Evolutionary conservation across 2,329 filamentous ascomycete species (phyloP).

Genomic region (Penicillium sclerotiorum): DNA sequence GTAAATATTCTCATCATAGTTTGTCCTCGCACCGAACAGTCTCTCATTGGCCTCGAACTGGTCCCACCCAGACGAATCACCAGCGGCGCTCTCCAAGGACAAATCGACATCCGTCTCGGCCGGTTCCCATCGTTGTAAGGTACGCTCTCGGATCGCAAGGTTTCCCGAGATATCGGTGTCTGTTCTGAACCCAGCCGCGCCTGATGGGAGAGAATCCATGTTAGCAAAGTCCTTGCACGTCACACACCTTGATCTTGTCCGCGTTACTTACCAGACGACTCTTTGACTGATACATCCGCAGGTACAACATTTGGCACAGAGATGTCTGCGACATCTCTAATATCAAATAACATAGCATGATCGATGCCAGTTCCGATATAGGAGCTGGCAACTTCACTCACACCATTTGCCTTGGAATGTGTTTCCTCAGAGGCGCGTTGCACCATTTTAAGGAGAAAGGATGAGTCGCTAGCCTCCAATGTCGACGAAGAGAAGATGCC

Average conservation of each 20-base stretch:
- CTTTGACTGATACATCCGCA: constrained; percentile 53
- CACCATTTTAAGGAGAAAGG: constrained; percentile 68
- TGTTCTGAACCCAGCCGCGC: constrained; percentile 74
- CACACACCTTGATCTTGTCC: not conserved
- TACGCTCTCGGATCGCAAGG: constrained; percentile 69
- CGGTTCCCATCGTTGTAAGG: constrained; percentile 80
- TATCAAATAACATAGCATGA: constrained; percentile 61
- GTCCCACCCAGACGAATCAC: constrained; percentile 68
- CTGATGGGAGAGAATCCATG: constrained; percentile 45
- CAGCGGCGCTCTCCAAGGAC: constrained; percentile 66
- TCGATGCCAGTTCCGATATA: constrained; percentile 49
- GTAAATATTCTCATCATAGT: constrained; percentile 93
- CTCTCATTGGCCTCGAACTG: constrained; percentile 90
- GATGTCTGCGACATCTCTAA: constrained; percentile 63
- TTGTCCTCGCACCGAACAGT: constrained; percentile 82
- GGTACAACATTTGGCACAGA: constrained; percentile 56
- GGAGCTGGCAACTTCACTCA: constrained; percentile 40
- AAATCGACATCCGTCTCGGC: constrained; percentile 66
- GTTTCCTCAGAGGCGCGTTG: constrained; percentile 51
- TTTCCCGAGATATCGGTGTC: constrained; percentile 84
- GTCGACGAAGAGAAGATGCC: constrained; percentile 63
- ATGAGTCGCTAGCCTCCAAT: constrained; percentile 55
- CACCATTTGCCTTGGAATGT: constrained; percentile 44
- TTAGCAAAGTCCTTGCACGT: not conserved
- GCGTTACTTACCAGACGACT: constrained; percentile 59